A percentile compares a stretch with the other conserved stretches of the same genome.
These are phyloP conservation scores for Ceratobasidium sp. DNA, from an alignment of 1,284 basidiomycete genomes.

Conservation along the genomic window DNA sequence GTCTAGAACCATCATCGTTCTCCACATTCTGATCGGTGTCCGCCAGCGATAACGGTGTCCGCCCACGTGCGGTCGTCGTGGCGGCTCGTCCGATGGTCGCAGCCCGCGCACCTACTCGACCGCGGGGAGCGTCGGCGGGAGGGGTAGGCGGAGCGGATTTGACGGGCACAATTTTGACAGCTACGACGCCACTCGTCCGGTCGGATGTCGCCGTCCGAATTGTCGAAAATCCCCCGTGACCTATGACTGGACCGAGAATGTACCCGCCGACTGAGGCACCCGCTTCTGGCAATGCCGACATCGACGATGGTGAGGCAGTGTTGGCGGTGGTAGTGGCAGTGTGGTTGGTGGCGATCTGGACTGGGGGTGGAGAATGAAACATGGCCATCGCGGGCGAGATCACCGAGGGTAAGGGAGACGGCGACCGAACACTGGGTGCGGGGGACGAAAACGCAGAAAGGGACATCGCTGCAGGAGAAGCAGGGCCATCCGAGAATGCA, in stretches of 20 bases:
- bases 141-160: constrained; percentile 63
- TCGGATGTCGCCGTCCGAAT: constrained; percentile 80
- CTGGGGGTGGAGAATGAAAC: constrained; percentile 41
- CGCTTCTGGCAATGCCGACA: constrained; percentile 37
- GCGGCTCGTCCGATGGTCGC: constrained; percentile 38
- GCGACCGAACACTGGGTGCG: constrained; percentile 43
- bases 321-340: constrained; percentile 25
- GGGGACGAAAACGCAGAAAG: constrained; percentile 71
- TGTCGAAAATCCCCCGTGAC: constrained; percentile 88
- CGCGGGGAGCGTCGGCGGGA: constrained; percentile 51
- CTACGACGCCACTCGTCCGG: constrained; percentile 71
- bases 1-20: constrained; percentile 16
- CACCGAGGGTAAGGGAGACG: constrained; percentile 25
- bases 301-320: constrained; percentile 17
- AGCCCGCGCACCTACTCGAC: constrained; percentile 43
- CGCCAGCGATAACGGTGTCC: constrained; percentile 63
- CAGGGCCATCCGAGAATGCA: constrained; percentile 38
- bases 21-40: constrained; percentile 48
- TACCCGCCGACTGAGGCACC: constrained; percentile 62
- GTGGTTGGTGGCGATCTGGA: background rate
- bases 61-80: constrained; percentile 56
- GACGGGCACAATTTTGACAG: constrained; percentile 84
- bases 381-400: constrained; percentile 46
- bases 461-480: constrained; percentile 84
- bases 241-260: constrained; percentile 82